These are phyloP conservation scores for Paralagenidium karlingii DNA, from an alignment of 352 stramenopile species.

Conservation along the genomic window DNA sequence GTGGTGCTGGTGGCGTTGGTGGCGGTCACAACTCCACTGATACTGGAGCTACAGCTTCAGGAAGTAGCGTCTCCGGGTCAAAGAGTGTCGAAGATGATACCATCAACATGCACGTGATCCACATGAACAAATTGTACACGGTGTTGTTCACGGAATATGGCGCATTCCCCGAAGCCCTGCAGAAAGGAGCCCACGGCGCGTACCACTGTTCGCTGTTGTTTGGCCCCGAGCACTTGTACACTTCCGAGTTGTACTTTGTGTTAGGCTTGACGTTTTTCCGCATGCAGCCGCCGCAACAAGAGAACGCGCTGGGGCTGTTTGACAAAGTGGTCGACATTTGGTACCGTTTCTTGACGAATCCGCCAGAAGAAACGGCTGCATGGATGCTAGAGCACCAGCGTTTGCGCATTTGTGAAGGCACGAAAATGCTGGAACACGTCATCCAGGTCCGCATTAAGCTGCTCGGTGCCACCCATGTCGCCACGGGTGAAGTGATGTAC, in stretches of 20 bases:
- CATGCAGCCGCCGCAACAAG: conserved; percentile 13
- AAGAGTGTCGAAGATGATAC: conserved; percentile 28
- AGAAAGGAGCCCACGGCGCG: conserved; percentile 43
- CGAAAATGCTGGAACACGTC: conserved; percentile 43
- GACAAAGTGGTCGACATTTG: conserved; percentile 75
- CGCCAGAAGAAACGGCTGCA: conserved; percentile 37
- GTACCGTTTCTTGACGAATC: conserved; percentile 63
- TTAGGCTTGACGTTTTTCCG: conserved; percentile 47
- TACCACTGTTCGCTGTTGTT: conserved; percentile 64
- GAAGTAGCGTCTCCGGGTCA: not conserved
- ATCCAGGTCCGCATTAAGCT: conserved; percentile 17
- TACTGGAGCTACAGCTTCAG: no score
- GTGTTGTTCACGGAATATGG: conserved; percentile 38
- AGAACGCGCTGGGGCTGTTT: conserved; percentile 51
- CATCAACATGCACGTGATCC: conserved; percentile 46
- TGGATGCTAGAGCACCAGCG: conserved; percentile 54
- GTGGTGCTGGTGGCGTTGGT: conserved; percentile 1
- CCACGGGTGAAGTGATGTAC: conserved; percentile 44
- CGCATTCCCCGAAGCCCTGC: conserved; percentile 30
- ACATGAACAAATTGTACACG: conserved; percentile 68
- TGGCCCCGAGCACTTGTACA: conserved; percentile 59
- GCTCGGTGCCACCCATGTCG: conserved; percentile 32
- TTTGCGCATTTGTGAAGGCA: conserved; percentile 40
- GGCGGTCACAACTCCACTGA: conserved; percentile 2
- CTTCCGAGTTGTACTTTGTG: conserved; percentile 61